Evolutionary conservation across 805 yeast genomes (phyloP).

Genomic region (Saturnispora galanensis): DNA sequence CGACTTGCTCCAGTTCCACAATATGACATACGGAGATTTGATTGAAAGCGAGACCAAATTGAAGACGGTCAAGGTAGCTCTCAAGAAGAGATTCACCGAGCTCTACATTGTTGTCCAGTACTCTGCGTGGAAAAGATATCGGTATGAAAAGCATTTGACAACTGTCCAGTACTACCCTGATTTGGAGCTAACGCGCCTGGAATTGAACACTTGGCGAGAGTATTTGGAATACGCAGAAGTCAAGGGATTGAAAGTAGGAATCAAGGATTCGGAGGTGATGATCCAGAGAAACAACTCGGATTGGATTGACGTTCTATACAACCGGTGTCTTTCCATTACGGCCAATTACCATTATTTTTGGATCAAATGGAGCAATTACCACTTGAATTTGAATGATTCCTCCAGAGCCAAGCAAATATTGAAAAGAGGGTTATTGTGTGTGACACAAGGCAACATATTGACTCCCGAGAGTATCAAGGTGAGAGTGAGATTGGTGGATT

Average conservation of each 20-base stretch:
- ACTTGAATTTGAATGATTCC: slow-evolving; percentile 23
- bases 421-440: slow-evolving; percentile 18
- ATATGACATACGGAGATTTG: slow-evolving; percentile 20
- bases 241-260: slow-evolving; percentile 15
- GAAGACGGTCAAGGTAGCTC: slow-evolving; percentile 26
- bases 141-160: slow-evolving; percentile 36
- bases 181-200: slow-evolving; percentile 28
- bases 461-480: slow-evolving; percentile 15
- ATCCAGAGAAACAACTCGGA: slow-evolving; percentile 16
- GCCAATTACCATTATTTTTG: slow-evolving; percentile 39
- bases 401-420: slow-evolving; percentile 32
- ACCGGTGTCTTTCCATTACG: slow-evolving; percentile 38
- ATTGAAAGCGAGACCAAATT: slow-evolving; percentile 13
- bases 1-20: slow-evolving; percentile 7
- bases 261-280: slow-evolving; percentile 15
- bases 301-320: slow-evolving; percentile 30
- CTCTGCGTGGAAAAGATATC: slow-evolving; percentile 38
- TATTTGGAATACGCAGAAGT: slow-evolving; percentile 48
- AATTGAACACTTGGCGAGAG: slow-evolving; percentile 47
- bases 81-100: slow-evolving; percentile 42
- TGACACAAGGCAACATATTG: not conserved
- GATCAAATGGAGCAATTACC: slow-evolving; percentile 39
- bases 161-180: slow-evolving; percentile 31
- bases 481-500: slow-evolving; percentile 34
- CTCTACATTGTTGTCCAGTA: slow-evolving; percentile 47